Evolutionary conservation across 805 yeast genomes (phyloP).

Genomic region (Torulaspora delbrueckii): DNA sequence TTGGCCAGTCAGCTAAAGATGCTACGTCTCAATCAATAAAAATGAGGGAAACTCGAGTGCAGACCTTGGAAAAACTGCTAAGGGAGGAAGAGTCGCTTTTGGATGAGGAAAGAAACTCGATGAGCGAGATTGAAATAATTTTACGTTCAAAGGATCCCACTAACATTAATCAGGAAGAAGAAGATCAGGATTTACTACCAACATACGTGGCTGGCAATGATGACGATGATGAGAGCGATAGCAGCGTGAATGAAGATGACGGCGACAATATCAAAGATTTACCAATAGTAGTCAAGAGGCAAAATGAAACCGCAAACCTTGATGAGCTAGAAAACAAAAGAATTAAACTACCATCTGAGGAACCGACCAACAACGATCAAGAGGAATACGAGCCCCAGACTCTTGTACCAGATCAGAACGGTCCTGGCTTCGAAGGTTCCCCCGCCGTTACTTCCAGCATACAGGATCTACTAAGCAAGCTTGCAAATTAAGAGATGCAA

Average conservation of each 20-base stretch:
- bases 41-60: slow-evolving; percentile 25
- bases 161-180: slow-evolving; percentile 3
- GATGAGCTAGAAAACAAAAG: slow-evolving; percentile 10
- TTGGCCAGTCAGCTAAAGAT: slow-evolving; percentile 30
- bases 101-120: slow-evolving; percentile 28
- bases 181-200: slow-evolving; percentile 25
- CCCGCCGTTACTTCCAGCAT: slow-evolving; percentile 31
- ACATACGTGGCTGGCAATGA: slow-evolving; percentile 27
- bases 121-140: slow-evolving; percentile 27
- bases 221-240: slow-evolving; percentile 21
- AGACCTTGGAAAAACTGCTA: slow-evolving; percentile 25
- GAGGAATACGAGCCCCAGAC: slow-evolving; percentile 17
- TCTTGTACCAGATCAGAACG: slow-evolving; percentile 9
- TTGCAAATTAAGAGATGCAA: slow-evolving; percentile 24
- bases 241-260: slow-evolving; percentile 12
- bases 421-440: slow-evolving; percentile 10
- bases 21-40: slow-evolving; percentile 29
- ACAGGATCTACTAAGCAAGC: slow-evolving; percentile 34
- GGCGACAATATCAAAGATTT: slow-evolving; percentile 9
- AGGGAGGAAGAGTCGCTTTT: slow-evolving; percentile 26
- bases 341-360: slow-evolving; percentile 8
- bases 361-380: slow-evolving; percentile 2
- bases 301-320: slow-evolving; percentile 2
- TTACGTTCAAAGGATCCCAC: slow-evolving; percentile 26
- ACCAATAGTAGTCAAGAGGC: slow-evolving; percentile 4